Percentiles rank a stretch among this genome's conserved stretches.
Conservation (phyloP, 306 rosid species). For the Psophocarpus tetragonolobus region DNA sequence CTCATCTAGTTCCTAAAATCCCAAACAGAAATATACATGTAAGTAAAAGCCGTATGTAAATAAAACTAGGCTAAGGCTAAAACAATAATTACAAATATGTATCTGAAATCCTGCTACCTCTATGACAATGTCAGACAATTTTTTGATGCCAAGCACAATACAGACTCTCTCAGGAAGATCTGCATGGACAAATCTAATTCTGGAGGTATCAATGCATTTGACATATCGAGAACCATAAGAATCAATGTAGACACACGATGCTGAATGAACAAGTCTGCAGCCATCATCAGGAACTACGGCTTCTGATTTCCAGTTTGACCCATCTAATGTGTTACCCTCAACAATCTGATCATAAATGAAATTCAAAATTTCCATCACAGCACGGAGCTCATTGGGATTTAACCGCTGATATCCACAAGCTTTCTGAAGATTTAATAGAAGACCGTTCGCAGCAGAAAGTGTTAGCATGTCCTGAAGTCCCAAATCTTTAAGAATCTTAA, state of each 20-base stretch:
- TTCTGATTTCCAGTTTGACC: conserved; percentile 61
- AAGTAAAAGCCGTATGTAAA: conserved; percentile 32
- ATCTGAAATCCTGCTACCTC: conserved; percentile 65
- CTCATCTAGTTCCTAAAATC: conserved; percentile 74
- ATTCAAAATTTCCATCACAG: conserved; percentile 86
- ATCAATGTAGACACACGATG: conserved; percentile 81
- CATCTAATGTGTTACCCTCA: conserved; percentile 48
- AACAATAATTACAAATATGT: conserved; percentile 18
- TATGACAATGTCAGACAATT: conserved; percentile 75
- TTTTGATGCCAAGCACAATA: conserved; percentile 65
- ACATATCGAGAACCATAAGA: conserved; percentile 83
- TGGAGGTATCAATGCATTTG: conserved; percentile 79
- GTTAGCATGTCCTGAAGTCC: conserved; percentile 87
- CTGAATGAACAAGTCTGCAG: conserved; percentile 91
- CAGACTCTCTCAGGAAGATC: conserved; percentile 90
- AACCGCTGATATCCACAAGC: conserved; percentile 90
- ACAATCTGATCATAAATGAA: conserved; percentile 71
- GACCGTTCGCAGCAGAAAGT: conserved; percentile 77
- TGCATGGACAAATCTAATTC: conserved; percentile 84
- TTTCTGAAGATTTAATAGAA: conserved; percentile 80
- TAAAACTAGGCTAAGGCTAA: not conserved
- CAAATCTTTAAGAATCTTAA: conserved; percentile 81
- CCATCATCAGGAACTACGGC: conserved; percentile 92
- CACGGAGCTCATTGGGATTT: conserved; percentile 97
- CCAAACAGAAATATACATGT: conserved; percentile 39